Evolutionary conservation across 2,329 filamentous ascomycete genomes (phyloP), one percentile per base, ranked within the genome.

Genomic region (Trichoderma breve): DNA sequence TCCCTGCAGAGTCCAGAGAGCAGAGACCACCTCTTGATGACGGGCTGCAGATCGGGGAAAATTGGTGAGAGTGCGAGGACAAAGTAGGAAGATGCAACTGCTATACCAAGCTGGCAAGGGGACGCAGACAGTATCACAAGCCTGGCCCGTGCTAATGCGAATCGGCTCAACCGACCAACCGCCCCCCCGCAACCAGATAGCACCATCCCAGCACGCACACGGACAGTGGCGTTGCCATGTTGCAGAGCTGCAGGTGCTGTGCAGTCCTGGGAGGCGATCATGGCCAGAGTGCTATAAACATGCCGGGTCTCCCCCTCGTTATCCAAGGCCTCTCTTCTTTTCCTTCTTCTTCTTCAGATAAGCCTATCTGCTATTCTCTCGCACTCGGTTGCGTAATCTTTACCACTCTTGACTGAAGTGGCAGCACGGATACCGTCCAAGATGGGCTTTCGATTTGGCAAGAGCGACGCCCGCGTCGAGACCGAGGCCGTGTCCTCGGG

Each of bases 391-490:
- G 47, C 15, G 28, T 21, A 26, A 67, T 47, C 55, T 39, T 34
- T 26, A 61, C 58, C 66, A 28, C 26, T 30, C 26, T 62, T 70
- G 32, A n/a, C 87, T 47, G 77, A 78, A 24, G 75, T 80, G 18
- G 81, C 81, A 72, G 79, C 36, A 47, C 55, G 11, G 15, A 26
- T 26, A 62, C 28, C 18, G 30, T 43, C 26, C 71, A 73, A 55
- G 67, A 77, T 77, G 76, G 76, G 75, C 65, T 74, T 77, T 62
- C 64, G 67, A 60, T 55, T 73, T 71, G 74, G 72, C 70, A 71
- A 75, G 39, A 39, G 71, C 43, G 72, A 71, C 70, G 66, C 72
- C 26, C 57, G 71, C 3, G 51, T 63, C 28, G 74, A 74, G 51
- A 63, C 72, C 26, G 73, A 68, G 60, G 72, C 71, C 47, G 72